These are phyloP conservation scores for Fistulifera pelliculosa DNA, from an alignment of 108 stramenopile genomes.

Conservation along the genomic window DNA sequence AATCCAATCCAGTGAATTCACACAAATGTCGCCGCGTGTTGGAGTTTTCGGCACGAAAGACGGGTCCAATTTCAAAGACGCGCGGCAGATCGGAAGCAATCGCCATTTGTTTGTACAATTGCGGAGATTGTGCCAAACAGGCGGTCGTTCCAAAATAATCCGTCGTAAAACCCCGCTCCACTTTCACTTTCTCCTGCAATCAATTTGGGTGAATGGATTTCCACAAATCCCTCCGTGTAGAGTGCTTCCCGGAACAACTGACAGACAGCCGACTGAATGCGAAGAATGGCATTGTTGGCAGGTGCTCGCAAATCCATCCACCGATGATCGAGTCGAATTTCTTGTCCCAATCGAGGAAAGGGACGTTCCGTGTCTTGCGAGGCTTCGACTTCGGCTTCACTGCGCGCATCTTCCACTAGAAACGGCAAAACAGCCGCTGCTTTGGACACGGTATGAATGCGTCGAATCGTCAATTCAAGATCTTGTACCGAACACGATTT, in stretches of 20 bases:
- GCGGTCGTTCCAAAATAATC: constrained; percentile 94
- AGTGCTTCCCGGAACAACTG: constrained; percentile 87
- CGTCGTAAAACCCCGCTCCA: constrained; percentile 91
- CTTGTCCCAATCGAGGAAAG: constrained; percentile 88
- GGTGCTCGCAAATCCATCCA: constrained; percentile 95
- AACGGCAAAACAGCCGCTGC: constrained; percentile 86
- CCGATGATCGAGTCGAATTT: constrained; percentile 84
- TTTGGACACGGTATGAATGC: constrained; percentile 82
- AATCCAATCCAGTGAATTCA: constrained; percentile 94
- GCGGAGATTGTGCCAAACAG: constrained; percentile 96
- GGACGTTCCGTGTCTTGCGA: constrained; percentile 89
- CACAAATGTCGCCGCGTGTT: constrained; percentile 91
- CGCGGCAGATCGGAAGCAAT: constrained; percentile 86
- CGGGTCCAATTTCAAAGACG: constrained; percentile 95
- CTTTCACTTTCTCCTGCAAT: constrained; percentile 94
- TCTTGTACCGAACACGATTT: constrained; percentile 61
- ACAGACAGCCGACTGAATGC: constrained; percentile 85
- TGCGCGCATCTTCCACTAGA: constrained; percentile 90
- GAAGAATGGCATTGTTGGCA: constrained; percentile 94
- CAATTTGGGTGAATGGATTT: constrained; percentile 94
- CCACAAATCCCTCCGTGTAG: constrained; percentile 85
- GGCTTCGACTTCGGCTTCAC: constrained; percentile 86
- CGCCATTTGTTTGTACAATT: constrained; percentile 98
- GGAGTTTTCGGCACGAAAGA: constrained; percentile 95
- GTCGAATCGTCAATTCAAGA: constrained; percentile 75